Evolutionary conservation across 495 filamentous ascomycete genomes (phyloP), one percentile per base, ranked within the genome.

Genomic region (Podospora tetraspora): DNA sequence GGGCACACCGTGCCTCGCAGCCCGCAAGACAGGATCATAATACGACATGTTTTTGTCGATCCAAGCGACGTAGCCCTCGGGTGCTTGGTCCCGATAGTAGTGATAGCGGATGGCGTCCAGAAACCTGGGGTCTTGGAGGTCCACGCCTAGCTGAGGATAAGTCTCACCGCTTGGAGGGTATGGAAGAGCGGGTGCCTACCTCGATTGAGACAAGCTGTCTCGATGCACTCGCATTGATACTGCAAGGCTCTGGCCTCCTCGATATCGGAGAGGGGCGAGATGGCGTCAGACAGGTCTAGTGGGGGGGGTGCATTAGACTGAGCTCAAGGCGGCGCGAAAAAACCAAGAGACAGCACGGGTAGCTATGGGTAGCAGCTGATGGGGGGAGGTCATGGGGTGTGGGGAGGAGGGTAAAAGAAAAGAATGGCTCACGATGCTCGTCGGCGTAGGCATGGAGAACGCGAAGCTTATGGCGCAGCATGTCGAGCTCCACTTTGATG

Each of bases 151-250:
- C 22, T 62, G 29, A 61, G 58, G 61, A 32, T 32, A 71, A 59
- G 70, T 59, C 65, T 61, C 24, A 57, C 32, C 12, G 60, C 10
- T 66, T 19, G 34, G 62, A 64, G 29, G 52, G 16, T 61, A 59
- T 62, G 64, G 65, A 59, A 27, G 56, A 10, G 59, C 64, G 58
- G 37, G n/a, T 75, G 19, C 80, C 68, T 79, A 84, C 82, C 81
- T 78, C 81, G 75, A 24, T 82, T 80, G 62, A 83, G 71, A 63
- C 81, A 80, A 56, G 80, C 82, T 61, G 74, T 77, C 67, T 83
- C 81, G 68, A 84, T 80, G 69, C 82, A 84, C 71, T 84, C 82
- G 70, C 81, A 84, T 66, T 76, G 77, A 68, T 84, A 83, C 66
- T 84, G 82, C 63, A 84, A 66, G 19, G 76, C 72, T 61, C 82